Conservation (phyloP, 176 grass and related monocot species). For the Miscanthus lutarioriparius region DNA sequence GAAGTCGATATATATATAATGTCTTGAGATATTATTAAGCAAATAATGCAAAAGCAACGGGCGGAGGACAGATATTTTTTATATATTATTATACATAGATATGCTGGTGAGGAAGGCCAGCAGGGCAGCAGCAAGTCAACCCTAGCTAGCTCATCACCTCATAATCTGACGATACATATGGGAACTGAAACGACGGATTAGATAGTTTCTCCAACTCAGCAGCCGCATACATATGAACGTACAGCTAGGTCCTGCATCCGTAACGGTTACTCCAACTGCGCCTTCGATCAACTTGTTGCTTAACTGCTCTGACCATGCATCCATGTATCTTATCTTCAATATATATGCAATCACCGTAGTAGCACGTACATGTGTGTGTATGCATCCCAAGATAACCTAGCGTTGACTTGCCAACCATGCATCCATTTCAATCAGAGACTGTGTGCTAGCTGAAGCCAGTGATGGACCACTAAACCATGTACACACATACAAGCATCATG, state of each 20-base stretch:
- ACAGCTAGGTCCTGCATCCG: no score
- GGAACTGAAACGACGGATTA: no score
- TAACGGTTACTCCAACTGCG: no score
- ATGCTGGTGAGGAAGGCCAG: no score
- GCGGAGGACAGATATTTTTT: no score
- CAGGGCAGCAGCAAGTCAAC: constrained; percentile 15
- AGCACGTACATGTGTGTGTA: background rate
- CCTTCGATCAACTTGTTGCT: no score
- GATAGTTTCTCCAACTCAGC: no score
- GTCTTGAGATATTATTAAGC: background rate
- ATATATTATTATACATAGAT: no score
- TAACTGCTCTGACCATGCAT: background rate
- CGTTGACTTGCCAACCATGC: constrained; percentile 3
- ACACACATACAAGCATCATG: background rate
- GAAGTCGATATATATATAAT: no score
- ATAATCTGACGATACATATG: background rate
- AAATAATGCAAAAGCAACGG: background rate
- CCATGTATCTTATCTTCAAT: no score
- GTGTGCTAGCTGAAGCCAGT: background rate
- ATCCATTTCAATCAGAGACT: background rate
- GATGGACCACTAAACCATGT: background rate
- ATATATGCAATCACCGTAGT: no score
- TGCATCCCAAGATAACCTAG: background rate
- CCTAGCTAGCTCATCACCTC: background rate
- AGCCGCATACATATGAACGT: no score